Percentiles rank a stretch among this genome's conserved stretches.
Evolutionary conservation across 495 filamentous ascomycete genomes (phyloP).

Genomic region (Acidiella bohemica): DNA sequence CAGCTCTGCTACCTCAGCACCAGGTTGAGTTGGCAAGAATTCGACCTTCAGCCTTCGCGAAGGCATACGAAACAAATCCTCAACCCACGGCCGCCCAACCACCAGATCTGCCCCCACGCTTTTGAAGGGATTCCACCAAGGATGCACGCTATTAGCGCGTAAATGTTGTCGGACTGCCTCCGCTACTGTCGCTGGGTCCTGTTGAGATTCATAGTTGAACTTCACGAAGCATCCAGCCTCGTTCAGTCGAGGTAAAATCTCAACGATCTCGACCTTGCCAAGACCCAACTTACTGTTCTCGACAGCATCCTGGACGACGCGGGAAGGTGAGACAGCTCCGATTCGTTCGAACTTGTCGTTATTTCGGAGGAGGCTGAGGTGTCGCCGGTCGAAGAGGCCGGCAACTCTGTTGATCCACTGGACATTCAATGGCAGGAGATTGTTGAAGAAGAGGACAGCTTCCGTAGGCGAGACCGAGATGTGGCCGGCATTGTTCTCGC

Average conservation of each 20-base stretch:
- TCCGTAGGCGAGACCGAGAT: slow-evolving; percentile 59
- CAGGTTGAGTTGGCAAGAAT: slow-evolving; percentile 58
- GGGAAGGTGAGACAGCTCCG: slow-evolving; percentile 47
- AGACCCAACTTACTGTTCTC: slow-evolving; percentile 28
- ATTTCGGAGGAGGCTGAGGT: background rate
- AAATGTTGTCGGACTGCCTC: slow-evolving; percentile 41
- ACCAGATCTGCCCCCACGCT: slow-evolving; percentile 56
- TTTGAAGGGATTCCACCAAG: slow-evolving; percentile 81
- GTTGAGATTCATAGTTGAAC: slow-evolving; percentile 47
- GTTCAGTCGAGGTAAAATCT: slow-evolving; percentile 68
- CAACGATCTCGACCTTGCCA: slow-evolving; percentile 48
- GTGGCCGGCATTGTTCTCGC: slow-evolving; percentile 37
- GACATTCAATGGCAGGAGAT: slow-evolving; percentile 61
- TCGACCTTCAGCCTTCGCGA: slow-evolving; percentile 64
- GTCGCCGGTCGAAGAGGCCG: slow-evolving; percentile 25
- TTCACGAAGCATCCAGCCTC: slow-evolving; percentile 94
- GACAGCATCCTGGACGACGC: slow-evolving; percentile 33
- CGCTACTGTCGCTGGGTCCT: slow-evolving; percentile 47
- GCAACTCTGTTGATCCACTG: slow-evolving; percentile 51
- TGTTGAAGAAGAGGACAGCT: slow-evolving; percentile 79
- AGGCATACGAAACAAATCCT: slow-evolving; percentile 78
- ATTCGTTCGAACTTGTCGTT: slow-evolving; percentile 1
- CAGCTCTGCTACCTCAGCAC: slow-evolving; percentile 54
- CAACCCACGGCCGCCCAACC: slow-evolving; percentile 79
- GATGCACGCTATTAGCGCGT: slow-evolving; percentile 56